phyloP scores from a whole-genome alignment of 2,329 filamentous ascomycete genomes.

The Tolypocladium ovalisporum region DNA sequence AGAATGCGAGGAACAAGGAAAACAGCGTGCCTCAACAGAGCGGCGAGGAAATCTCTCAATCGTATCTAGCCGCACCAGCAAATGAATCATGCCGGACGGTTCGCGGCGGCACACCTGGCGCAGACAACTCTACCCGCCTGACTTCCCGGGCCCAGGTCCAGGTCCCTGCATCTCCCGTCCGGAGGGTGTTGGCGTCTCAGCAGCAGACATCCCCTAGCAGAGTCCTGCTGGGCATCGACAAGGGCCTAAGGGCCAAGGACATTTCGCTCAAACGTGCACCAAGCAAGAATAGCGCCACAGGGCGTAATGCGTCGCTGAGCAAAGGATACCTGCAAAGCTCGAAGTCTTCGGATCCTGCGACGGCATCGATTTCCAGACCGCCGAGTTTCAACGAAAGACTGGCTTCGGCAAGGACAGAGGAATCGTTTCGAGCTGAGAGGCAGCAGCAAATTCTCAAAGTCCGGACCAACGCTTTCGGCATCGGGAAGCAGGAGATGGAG shows the following conservation, averaged over 20 bases:
- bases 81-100: slow-evolving; percentile 9
- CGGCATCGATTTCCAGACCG: slow-evolving; percentile 24
- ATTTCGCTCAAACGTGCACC: slow-evolving; percentile 72
- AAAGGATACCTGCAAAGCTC: slow-evolving; percentile 34
- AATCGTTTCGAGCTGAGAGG: slow-evolving; percentile 37
- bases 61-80: slow-evolving; percentile 10
- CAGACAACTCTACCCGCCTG: slow-evolving; percentile 9
- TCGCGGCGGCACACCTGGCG: slow-evolving; percentile 15
- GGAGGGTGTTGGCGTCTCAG: slow-evolving; percentile 36
- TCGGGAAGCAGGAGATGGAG: slow-evolving; percentile 48
- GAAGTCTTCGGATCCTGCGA: slow-evolving; percentile 21
- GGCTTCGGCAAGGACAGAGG: slow-evolving; percentile 53
- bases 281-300: slow-evolving; percentile 23
- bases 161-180: slow-evolving; percentile 67
- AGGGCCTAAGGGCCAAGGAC: slow-evolving; percentile 69
- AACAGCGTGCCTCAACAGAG: slow-evolving; percentile 8
- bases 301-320: slow-evolving; percentile 8
- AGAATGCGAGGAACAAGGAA: slow-evolving; percentile 36
- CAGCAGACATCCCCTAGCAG: slow-evolving; percentile 66
- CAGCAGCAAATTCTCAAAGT: slow-evolving; percentile 40
- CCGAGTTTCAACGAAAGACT: slow-evolving; percentile 77
- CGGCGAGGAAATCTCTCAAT: slow-evolving; percentile 8
- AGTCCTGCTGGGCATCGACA: slow-evolving; percentile 78
- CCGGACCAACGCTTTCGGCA: slow-evolving; percentile 45
- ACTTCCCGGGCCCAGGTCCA: slow-evolving; percentile 39